Evolutionary conservation across 768 basidiomycete genomes (phyloP).

Genomic region (Tylopilus vinaceipallidus): DNA sequence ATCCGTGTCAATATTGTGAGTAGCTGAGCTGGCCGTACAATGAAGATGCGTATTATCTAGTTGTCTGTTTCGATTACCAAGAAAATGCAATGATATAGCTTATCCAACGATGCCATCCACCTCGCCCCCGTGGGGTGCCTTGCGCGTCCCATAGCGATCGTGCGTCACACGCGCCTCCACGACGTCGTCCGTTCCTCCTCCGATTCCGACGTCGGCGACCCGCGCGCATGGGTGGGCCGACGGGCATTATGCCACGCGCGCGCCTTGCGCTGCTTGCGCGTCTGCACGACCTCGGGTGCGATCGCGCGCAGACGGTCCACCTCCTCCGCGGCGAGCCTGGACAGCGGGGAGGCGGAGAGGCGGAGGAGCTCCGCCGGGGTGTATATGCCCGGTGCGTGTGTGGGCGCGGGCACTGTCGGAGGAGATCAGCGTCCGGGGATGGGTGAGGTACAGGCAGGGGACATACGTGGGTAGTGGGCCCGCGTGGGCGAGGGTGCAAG

Average conservation of each 20-base stretch:
- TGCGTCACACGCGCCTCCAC: constrained; percentile 19
- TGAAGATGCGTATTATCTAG: too few species aligned
- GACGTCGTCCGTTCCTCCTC: constrained; percentile 16
- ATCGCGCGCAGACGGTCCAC: constrained; percentile 11
- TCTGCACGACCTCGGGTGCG: constrained; percentile 30
- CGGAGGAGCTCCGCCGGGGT: constrained; percentile 25
- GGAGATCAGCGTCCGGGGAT: not conserved
- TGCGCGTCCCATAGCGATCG: too few species aligned
- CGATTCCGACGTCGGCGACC: constrained; percentile 11
- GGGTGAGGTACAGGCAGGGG: not conserved
- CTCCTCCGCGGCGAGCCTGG: constrained; percentile 3
- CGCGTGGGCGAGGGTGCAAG: not conserved
- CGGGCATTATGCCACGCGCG: constrained; percentile 14
- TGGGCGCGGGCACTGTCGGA: not conserved
- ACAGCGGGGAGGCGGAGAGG: constrained; percentile 24
- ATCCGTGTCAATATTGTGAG: too few species aligned
- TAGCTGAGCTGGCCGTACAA: too few species aligned
- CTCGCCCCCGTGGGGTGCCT: too few species aligned
- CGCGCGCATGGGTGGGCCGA: not conserved
- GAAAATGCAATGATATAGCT: too few species aligned
- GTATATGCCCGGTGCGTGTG: constrained; percentile 21
- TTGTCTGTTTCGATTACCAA: too few species aligned
- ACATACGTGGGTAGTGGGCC: constrained; percentile 2
- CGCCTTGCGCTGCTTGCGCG: constrained; percentile 27
- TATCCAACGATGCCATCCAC: too few species aligned